Base-by-base conservation (phyloP, 371 early-diverging fungal genomes). In the Fennellomyces sp. region DNA sequence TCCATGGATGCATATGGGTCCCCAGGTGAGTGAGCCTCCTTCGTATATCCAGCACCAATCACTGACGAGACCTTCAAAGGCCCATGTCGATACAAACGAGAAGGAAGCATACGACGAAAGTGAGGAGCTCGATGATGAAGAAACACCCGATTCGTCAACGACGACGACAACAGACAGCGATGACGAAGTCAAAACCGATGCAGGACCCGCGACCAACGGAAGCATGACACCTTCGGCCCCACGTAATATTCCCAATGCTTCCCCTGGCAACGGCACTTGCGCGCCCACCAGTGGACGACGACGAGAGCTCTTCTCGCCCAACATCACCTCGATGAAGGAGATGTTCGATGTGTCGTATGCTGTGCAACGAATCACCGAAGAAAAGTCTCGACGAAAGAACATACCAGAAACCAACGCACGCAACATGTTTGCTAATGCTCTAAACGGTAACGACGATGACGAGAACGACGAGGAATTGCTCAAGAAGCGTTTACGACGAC, bases 291-390 rank as follows among this genome's bases (percentile, higher is more conserved):
- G 17, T 36, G 39, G 25, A 53, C 69, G 56, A 29, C 69, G 79
- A 19, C 50, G 69, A 17, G 78, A 78, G 38, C 23, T 78, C 7
- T 78, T 69, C 52, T 71, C 76, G n/a, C 79, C 82, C 4, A 83
- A 81, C 1, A 75, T 84, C 29, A 69, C 80, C 13, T 70, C 78
- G 1, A 76, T 86, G 71, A 85, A 84, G 59, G 87, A 84, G 52
- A 76, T 79, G 64, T 84, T 87, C 71, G 84, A 85, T 68, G 81
- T 87, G 19, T 82, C 84, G 5, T 84, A 82, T 55, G 82, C 88
- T 0, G 81, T 85, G 12, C 84, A 83, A 56, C 80, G 85, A 13
- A 81, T 85, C 78, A 75, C 82, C 28, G 88, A 86, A 59, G 86
- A 88, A 64, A 70, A 69, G 2, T 56, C 73, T 15, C 72, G 78